These are phyloP conservation scores for Yamadazyma dushanensis DNA, from an alignment of 1,139 yeast genomes.

Conservation along the genomic window DNA sequence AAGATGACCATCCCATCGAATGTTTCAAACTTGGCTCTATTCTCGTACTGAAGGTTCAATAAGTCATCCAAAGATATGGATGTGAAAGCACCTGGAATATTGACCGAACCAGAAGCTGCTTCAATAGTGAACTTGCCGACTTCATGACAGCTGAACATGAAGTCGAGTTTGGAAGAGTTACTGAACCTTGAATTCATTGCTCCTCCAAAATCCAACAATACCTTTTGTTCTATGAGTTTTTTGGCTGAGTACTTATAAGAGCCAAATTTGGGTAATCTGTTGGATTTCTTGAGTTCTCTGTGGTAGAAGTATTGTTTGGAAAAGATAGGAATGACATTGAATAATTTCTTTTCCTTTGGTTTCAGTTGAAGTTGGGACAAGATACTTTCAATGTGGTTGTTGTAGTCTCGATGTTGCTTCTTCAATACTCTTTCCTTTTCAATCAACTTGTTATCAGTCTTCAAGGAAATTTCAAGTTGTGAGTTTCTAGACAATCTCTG, in stretches of 20 bases:
- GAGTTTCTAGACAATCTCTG: slow-evolving; percentile 62
- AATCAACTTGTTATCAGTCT: slow-evolving; percentile 57
- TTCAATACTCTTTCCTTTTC: slow-evolving; percentile 64
- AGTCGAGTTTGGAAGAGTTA: slow-evolving; percentile 64
- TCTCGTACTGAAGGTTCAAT: slow-evolving; percentile 66
- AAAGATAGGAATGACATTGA: slow-evolving; percentile 60
- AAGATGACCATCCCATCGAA: slow-evolving; percentile 69
- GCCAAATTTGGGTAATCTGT: slow-evolving; percentile 75
- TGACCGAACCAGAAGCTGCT: slow-evolving; percentile 47
- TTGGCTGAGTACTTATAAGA: slow-evolving; percentile 81
- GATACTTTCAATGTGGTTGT: slow-evolving; percentile 65
- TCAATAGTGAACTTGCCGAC: slow-evolving; percentile 75
- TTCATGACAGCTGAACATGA: slow-evolving; percentile 75
- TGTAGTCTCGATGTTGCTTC: slow-evolving; percentile 65
- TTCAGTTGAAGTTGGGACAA: slow-evolving; percentile 61
- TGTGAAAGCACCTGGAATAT: slow-evolving; percentile 52
- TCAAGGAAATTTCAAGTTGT: slow-evolving; percentile 61
- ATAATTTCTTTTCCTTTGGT: slow-evolving; percentile 52
- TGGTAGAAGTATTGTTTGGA: slow-evolving; percentile 80
- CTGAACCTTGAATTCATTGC: slow-evolving; percentile 39
- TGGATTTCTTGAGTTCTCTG: slow-evolving; percentile 65
- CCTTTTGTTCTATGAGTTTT: slow-evolving; percentile 70
- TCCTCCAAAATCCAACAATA: slow-evolving; percentile 60
- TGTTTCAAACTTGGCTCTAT: slow-evolving; percentile 47
- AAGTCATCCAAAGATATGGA: slow-evolving; percentile 66